Evolutionary conservation across 1,139 yeast species (phyloP).

Genomic region (Groenewaldozyma auringiensis): DNA sequence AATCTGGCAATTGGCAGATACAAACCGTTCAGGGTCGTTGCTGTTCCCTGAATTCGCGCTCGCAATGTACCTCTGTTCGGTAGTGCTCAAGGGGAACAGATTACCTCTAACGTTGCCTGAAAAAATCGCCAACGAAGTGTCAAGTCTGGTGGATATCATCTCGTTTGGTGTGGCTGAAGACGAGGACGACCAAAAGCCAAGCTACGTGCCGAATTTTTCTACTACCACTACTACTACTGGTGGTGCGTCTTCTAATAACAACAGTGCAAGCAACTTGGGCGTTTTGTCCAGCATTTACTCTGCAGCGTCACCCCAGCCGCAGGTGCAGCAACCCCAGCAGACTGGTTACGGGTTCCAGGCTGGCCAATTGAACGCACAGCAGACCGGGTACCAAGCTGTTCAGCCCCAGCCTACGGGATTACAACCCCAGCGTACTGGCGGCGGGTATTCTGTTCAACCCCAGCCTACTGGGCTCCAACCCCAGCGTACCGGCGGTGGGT

Average conservation of each 20-base stretch:
- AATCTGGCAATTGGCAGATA: conserved; percentile 86
- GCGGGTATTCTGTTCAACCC: conserved; percentile 33
- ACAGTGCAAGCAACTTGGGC: conserved; percentile 11
- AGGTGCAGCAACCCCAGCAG: conserved; percentile 31
- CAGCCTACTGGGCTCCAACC: conserved; percentile 12
- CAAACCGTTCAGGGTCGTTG: conserved; percentile 75
- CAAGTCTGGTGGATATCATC: conserved; percentile 81
- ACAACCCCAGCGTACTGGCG: conserved; percentile 18
- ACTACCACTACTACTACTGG: conserved; percentile 11
- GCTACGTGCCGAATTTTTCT: conserved; percentile 27
- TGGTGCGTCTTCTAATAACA: conserved; percentile 17
- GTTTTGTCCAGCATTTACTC: conserved; percentile 5
- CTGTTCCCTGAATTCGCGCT: conserved; percentile 92
- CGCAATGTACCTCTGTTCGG: conserved; percentile 81
- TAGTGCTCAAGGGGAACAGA: conserved; percentile 67
- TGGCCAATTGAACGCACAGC: no score
- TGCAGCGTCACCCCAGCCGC: conserved; percentile 19
- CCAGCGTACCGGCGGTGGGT: conserved; percentile 30
- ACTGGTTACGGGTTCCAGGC: conserved; percentile 29
- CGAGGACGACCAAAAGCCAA: conserved; percentile 22
- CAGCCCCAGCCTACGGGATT: conserved; percentile 8
- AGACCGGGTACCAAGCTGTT: conserved; percentile 1
- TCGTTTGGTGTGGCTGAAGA: conserved; percentile 69
- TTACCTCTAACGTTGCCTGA: conserved; percentile 69
- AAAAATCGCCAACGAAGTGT: conserved; percentile 72